Percentiles rank a stretch among this genome's conserved stretches.
These are phyloP conservation scores for Mycena sanguinolenta DNA, from an alignment of 768 basidiomycete genomes.

Conservation along the genomic window DNA sequence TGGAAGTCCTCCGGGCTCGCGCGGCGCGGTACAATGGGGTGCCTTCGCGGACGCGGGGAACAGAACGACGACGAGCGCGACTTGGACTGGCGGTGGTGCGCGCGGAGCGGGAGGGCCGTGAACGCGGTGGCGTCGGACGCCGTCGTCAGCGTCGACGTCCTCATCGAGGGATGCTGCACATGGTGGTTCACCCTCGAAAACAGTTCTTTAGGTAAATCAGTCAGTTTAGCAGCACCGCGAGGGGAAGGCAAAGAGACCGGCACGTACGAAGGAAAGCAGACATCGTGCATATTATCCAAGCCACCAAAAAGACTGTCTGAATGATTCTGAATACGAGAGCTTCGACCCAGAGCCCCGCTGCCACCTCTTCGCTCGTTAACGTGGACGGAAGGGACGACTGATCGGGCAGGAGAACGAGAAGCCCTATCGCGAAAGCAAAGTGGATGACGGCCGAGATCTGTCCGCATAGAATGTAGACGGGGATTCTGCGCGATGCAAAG, in stretches of 20 bases:
- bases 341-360: constrained; percentile 22
- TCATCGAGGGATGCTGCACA: not conserved
- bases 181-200: constrained; percentile 20
- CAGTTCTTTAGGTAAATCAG: constrained; percentile 22
- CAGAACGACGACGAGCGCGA: constrained; percentile 33
- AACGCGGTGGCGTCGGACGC: constrained; percentile 32
- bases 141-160: constrained; percentile 19
- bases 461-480: constrained; percentile 33
- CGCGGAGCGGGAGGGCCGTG: constrained; percentile 26
- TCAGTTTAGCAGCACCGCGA: not conserved
- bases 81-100: constrained; percentile 15
- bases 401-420: constrained; percentile 29
- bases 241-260: constrained; percentile 14
- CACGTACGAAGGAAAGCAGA: constrained; percentile 38
- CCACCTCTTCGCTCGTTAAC: constrained; percentile 24
- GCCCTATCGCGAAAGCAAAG: constrained; percentile 35
- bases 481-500: constrained; percentile 19
- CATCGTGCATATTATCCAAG: constrained; percentile 39
- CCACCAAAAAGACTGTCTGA: constrained; percentile 36
- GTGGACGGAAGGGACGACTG: constrained; percentile 21
- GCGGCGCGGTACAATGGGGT: constrained; percentile 25
- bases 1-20: constrained; percentile 37
- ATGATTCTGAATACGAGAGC: constrained; percentile 34
- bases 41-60: constrained; percentile 30
- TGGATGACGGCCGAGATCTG: constrained; percentile 37